These are phyloP conservation scores for Apiospora kogelbergensis DNA, from an alignment of 2,329 filamentous ascomycete species.

Conservation along the genomic window DNA sequence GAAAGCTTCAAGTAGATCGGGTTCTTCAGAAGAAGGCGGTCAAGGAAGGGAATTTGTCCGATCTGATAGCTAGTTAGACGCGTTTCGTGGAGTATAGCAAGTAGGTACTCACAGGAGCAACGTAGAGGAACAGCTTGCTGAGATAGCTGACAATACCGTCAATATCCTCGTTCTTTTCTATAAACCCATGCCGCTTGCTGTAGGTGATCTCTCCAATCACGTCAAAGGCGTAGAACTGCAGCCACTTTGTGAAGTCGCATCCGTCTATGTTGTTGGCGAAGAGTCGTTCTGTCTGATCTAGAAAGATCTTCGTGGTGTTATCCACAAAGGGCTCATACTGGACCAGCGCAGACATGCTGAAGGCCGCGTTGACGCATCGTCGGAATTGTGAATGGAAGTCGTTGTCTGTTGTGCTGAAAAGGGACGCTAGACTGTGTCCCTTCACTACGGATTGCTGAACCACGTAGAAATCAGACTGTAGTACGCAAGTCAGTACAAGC, in stretches of 20 bases:
- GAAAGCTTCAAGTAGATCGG: slow-evolving; percentile 69
- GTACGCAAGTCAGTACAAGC: slow-evolving; percentile 14
- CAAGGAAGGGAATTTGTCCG: slow-evolving; percentile 73
- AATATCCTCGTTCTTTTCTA: slow-evolving; percentile 73
- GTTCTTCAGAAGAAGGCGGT: slow-evolving; percentile 72
- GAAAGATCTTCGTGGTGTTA: slow-evolving; percentile 70
- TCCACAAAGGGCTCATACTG: slow-evolving; percentile 81
- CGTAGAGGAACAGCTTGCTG: slow-evolving; percentile 65
- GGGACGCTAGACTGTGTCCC: slow-evolving; percentile 65
- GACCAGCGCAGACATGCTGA: slow-evolving; percentile 74
- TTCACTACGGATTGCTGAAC: slow-evolving; percentile 73
- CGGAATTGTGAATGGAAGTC: slow-evolving; percentile 74
- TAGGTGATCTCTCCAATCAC: slow-evolving; percentile 79
- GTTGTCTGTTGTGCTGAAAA: slow-evolving; percentile 77
- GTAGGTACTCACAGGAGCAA: slow-evolving; percentile 57
- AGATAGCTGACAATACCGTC: slow-evolving; percentile 71
- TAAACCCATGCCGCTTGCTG: slow-evolving; percentile 71
- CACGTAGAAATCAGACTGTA: slow-evolving; percentile 75
- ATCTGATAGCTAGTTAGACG: slow-evolving; percentile 42
- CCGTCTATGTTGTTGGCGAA: slow-evolving; percentile 44
- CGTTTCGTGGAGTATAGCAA: slow-evolving; percentile 9
- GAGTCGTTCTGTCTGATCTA: slow-evolving; percentile 59
- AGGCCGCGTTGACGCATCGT: slow-evolving; percentile 73
- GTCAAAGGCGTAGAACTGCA: slow-evolving; percentile 81
- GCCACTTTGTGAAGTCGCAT: slow-evolving; percentile 70